Evolutionary conservation across 345 rosid genomes (phyloP), one percentile per base, ranked within the genome.

Genomic region (Euclidium syriacum): DNA sequence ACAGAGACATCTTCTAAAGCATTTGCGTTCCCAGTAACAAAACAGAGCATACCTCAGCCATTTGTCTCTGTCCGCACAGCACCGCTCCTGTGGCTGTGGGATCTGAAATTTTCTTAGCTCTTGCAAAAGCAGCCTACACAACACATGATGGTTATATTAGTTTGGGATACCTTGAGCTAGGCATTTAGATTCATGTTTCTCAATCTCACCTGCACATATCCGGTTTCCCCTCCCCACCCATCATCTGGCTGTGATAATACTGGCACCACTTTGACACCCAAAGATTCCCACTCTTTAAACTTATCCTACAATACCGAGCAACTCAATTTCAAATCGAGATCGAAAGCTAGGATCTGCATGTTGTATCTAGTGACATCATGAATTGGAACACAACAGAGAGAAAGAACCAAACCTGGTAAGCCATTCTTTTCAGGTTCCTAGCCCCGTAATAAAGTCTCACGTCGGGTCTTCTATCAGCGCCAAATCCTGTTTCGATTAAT

Each of bases 371-470:
- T 19, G 15, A 51, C 48, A 17, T 32, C 16, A 12, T 25, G 14
- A 16, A 18, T 14, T 64, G 15, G 14, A 25, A 57, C 32, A 57
- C 6, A 50, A 26, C 22, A 4, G 58, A 4, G 58, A 25, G 70
- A 62, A 48, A 44, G 55, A 53, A 63, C 3, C 78, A 66, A 77
- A 94, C 99, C 96, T 87, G 96, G 64, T 90, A 94, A 59, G 97
- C 99, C 96, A 94, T 90, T 73, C 96, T 87, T 71, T 65, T 73
- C 20, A 94, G 89, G 80, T 83, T 94, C 81, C 97, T 83, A 38
- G 92, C 97, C 22, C 97, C 97, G 51, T 94, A 94, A 72, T 90
- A 94, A 23, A 94, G 83, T 74, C 97, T 84, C 16, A 87, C 97
- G 41, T 90, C 92, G 3, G 83, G 74, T 77, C 99, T 81, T 75